Base-by-base conservation (phyloP, 441 rosid species). In the Aquilaria agallochum region DNA sequence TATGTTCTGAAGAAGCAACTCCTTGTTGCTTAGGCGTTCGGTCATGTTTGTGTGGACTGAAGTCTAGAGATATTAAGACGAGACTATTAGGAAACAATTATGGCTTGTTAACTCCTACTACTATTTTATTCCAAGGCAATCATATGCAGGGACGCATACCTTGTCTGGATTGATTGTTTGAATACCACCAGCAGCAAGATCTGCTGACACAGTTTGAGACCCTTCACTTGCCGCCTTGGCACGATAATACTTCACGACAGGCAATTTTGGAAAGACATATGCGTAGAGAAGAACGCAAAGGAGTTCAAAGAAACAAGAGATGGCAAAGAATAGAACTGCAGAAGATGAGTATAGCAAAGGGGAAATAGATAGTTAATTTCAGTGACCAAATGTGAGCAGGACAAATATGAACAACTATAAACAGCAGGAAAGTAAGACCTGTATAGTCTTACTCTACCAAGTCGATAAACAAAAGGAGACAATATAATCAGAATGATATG, bases 111-210 rank as follows among this genome's bases (percentile, higher is more conserved):
- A 32, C 27, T 20, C 31, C 56, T 12, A 48, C 8, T 13, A 5
- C 5, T 11, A 34, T 33, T 32, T 20, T 46, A 56, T 51, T 54
- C n/a, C 45, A 20, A 20, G 12, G 32, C 50, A 5, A 2, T 4
- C 0, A 34, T 8, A 50, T 36, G 40, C 30, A 42, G 42, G 45
- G 46, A 30, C 44, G 15, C 59, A 20, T 71, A 79, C 83, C 54
- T 64, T 67, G 56, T 50, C 49, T 56, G 14, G 15, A 55, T 64
- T 2, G 57, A 34, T 30, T 13, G 68, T 34, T 60, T 71, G 73
- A 65, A 84, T 73, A 44, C 96, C 96, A 44, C 72, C 92, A 53
- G 94, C 92, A 62, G 81, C 87, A 58, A 91, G 96, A 65, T 88
- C 89, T 0, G 89, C 80, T 51, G 83, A 60, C 40, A 87, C 92